Conservation (phyloP, 176 grass and related monocot genomes). For the Ananas comosus region DNA sequence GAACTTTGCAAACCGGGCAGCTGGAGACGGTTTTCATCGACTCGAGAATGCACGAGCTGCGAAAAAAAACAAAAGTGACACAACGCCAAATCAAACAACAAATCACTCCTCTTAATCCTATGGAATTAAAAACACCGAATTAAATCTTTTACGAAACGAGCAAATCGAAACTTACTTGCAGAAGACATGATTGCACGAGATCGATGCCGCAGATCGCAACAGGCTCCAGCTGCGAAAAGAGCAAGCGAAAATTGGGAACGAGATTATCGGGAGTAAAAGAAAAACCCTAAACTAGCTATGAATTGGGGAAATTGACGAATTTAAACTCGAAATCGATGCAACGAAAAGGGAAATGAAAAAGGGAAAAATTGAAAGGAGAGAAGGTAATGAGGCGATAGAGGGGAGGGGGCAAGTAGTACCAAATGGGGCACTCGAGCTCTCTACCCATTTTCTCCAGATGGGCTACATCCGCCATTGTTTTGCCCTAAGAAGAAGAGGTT, state of each 20-base stretch:
- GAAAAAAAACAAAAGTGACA: neutral
- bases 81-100: neutral
- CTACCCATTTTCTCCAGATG: constrained; percentile 79
- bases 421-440: constrained; percentile 93
- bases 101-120: too few relatives aligned
- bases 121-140: neutral
- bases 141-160: neutral
- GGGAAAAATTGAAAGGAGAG: neutral
- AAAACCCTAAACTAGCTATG: too few relatives aligned
- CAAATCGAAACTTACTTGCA: constrained; percentile 52
- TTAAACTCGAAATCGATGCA: too few relatives aligned
- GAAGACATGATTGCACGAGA: constrained; percentile 80
- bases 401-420: constrained; percentile 26
- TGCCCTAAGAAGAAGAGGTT: neutral
- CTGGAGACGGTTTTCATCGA: constrained; percentile 65
- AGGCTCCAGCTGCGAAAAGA: constrained; percentile 56
- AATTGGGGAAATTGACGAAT: too few relatives aligned
- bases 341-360: neutral
- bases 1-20: constrained; percentile 85
- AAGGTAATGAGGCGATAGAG: neutral
- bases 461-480: constrained; percentile 45
- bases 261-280: too few relatives aligned
- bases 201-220: constrained; percentile 42
- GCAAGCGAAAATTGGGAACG: neutral
- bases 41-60: constrained; percentile 53